Percentiles rank a stretch among this genome's conserved stretches.
Conservation (phyloP, 2,329 filamentous ascomycete genomes). For the Trichoderma gracile region DNA sequence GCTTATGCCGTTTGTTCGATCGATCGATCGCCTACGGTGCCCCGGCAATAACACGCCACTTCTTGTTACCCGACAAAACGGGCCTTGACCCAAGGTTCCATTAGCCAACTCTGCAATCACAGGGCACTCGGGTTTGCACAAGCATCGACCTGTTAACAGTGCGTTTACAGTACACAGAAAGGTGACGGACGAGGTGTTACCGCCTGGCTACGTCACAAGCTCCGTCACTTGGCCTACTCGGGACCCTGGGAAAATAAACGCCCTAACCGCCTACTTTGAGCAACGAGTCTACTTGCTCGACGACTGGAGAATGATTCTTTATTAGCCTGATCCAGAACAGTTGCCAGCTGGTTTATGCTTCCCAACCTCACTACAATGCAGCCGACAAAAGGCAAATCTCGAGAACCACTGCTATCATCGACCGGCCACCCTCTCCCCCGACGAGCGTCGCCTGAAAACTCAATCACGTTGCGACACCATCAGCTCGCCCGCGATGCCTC, state of each 20-base stretch:
- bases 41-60: slow-evolving; percentile 31
- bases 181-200: slow-evolving; percentile 8
- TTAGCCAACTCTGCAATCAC: background rate
- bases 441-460: slow-evolving; percentile 47
- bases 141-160: slow-evolving; percentile 6
- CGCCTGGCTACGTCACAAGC: slow-evolving; percentile 24
- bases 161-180: slow-evolving; percentile 7
- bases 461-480: slow-evolving; percentile 51
- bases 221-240: background rate
- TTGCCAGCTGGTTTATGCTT: background rate
- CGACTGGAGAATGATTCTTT: background rate
- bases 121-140: background rate
- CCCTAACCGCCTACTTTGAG: background rate
- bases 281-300: background rate
- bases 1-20: slow-evolving; percentile 37
- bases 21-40: slow-evolving; percentile 34
- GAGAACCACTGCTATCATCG: slow-evolving; percentile 33
- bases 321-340: background rate
- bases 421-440: slow-evolving; percentile 47
- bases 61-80: background rate
- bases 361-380: slow-evolving; percentile 35
- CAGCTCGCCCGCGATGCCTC: slow-evolving; percentile 48
- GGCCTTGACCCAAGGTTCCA: slow-evolving; percentile 32
- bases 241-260: slow-evolving; percentile 13
- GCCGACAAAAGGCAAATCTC: slow-evolving; percentile 31